A percentile compares a stretch with the other conserved stretches of the same genome.
phyloP scores from a whole-genome alignment of 2,329 filamentous ascomycete species.

The Aspergillus intermedius region DNA sequence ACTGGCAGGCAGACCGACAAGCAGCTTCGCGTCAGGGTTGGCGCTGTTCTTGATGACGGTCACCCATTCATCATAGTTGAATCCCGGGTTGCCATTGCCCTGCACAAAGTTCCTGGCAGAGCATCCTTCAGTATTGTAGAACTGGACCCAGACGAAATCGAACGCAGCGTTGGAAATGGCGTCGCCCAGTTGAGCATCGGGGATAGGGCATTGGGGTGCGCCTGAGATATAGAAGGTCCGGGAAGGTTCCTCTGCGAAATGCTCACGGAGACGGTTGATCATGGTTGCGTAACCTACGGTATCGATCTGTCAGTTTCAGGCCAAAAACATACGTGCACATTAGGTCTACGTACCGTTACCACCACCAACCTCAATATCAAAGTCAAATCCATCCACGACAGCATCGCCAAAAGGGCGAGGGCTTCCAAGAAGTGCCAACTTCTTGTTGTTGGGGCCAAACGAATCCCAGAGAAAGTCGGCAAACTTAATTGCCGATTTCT shows the following conservation, averaged over 20 bases:
- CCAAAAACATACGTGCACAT: background rate
- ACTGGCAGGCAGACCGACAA: slow-evolving; percentile 45
- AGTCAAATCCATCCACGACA: slow-evolving; percentile 48
- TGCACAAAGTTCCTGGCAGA: slow-evolving; percentile 42
- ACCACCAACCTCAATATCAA: slow-evolving; percentile 39
- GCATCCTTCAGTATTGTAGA: slow-evolving; percentile 50
- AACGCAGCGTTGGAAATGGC: slow-evolving; percentile 42
- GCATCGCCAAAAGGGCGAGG: slow-evolving; percentile 45
- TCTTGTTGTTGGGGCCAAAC: slow-evolving; percentile 39
- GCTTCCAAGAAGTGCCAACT: slow-evolving; percentile 24
- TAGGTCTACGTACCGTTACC: slow-evolving; percentile 19
- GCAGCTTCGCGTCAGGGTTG: slow-evolving; percentile 45
- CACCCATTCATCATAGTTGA: slow-evolving; percentile 45
- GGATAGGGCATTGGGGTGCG: slow-evolving; percentile 48
- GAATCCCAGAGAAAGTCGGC: slow-evolving; percentile 47
- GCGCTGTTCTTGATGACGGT: slow-evolving; percentile 30
- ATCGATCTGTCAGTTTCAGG: background rate
- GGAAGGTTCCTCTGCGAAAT: slow-evolving; percentile 29
- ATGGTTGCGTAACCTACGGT: slow-evolving; percentile 40
- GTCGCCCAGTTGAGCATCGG: slow-evolving; percentile 42
- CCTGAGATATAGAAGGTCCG: slow-evolving; percentile 46
- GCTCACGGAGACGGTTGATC: slow-evolving; percentile 41
- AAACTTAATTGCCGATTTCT: slow-evolving; percentile 38
- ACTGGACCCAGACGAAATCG: slow-evolving; percentile 52
- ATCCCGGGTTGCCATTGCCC: slow-evolving; percentile 22